Conservation (phyloP, 352 stramenopile genomes). For the Globisporangium heterothallicum region DNA sequence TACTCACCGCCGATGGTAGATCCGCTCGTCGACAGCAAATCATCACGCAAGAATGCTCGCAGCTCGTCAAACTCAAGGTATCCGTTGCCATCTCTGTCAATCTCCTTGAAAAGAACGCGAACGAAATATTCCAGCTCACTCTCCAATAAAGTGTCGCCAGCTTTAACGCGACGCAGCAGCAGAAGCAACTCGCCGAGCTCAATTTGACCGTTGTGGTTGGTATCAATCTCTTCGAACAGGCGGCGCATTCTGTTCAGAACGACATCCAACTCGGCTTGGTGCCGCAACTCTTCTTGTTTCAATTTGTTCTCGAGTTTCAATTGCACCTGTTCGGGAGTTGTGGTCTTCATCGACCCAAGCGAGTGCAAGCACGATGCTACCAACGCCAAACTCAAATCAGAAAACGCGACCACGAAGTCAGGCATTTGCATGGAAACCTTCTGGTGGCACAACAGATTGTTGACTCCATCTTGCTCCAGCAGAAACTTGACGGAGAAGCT, state of each 20-base stretch:
- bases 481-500: constrained; percentile 40
- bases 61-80: constrained; percentile 96
- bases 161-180: constrained; percentile 57
- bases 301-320: constrained; percentile 45
- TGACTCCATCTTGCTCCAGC: constrained; percentile 38
- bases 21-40: constrained; percentile 21
- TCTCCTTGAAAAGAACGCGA: constrained; percentile 77
- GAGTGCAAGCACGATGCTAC: constrained; percentile 49
- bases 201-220: constrained; percentile 59
- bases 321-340: constrained; percentile 54
- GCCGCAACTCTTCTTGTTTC: constrained; percentile 46
- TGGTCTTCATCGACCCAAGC: constrained; percentile 44
- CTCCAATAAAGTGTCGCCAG: constrained; percentile 56
- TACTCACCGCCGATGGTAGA: constrained; percentile 17
- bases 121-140: constrained; percentile 64
- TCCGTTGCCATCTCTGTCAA: constrained; percentile 90
- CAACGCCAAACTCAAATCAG: constrained; percentile 61
- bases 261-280: constrained; percentile 47
- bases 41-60: constrained; percentile 62
- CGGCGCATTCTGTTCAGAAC: constrained; percentile 48
- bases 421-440: constrained; percentile 53
- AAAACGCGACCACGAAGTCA: constrained; percentile 58
- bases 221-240: constrained; percentile 71
- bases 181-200: constrained; percentile 56
- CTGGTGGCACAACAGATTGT: constrained; percentile 37